phyloP scores from a whole-genome alignment of 768 basidiomycete species.

The Naganishia vaughanmartiniae region DNA sequence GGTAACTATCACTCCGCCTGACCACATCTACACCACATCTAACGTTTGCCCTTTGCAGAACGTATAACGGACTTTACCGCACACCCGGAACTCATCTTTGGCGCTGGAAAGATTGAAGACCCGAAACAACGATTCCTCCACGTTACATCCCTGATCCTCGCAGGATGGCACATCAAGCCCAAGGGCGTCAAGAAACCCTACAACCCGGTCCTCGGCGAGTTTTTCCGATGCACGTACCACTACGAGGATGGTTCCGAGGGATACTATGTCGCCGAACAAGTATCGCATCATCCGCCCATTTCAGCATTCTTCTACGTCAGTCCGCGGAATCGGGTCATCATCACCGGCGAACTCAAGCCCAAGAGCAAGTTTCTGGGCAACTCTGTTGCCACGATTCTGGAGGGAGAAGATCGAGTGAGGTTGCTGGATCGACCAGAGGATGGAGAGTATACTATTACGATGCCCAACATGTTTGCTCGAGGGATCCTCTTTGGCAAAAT shows the following conservation, averaged over 20 bases:
- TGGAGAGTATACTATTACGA: slow-evolving; percentile 57
- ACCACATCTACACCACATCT: background rate
- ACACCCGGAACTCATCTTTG: slow-evolving; percentile 89
- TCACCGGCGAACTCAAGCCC: slow-evolving; percentile 89
- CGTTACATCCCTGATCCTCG: slow-evolving; percentile 65
- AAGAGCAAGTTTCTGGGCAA: slow-evolving; percentile 92
- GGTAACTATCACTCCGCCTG: background rate
- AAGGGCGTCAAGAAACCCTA: slow-evolving; percentile 99
- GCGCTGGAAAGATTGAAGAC: slow-evolving; percentile 74
- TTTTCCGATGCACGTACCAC: slow-evolving; percentile 93
- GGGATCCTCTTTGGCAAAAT: slow-evolving; percentile 62
- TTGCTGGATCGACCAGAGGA: slow-evolving; percentile 79
- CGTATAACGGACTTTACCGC: slow-evolving; percentile 99
- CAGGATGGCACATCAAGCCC: slow-evolving; percentile 99
- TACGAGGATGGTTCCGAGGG: slow-evolving; percentile 89
- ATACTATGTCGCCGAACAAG: slow-evolving; percentile 93
- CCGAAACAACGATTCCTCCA: slow-evolving; percentile 86
- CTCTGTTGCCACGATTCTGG: slow-evolving; percentile 92
- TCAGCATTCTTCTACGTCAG: slow-evolving; percentile 90
- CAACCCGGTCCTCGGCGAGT: slow-evolving; percentile 94
- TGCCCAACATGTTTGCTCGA: slow-evolving; percentile 84
- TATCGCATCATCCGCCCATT: slow-evolving; percentile 86
- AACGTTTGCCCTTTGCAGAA: slow-evolving; percentile 76
- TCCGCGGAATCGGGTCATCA: slow-evolving; percentile 78
- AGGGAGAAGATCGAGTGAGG: slow-evolving; percentile 85